phyloP scores from a whole-genome alignment of 2,329 filamentous ascomycete genomes.

The Clarireedia monteithiana region DNA sequence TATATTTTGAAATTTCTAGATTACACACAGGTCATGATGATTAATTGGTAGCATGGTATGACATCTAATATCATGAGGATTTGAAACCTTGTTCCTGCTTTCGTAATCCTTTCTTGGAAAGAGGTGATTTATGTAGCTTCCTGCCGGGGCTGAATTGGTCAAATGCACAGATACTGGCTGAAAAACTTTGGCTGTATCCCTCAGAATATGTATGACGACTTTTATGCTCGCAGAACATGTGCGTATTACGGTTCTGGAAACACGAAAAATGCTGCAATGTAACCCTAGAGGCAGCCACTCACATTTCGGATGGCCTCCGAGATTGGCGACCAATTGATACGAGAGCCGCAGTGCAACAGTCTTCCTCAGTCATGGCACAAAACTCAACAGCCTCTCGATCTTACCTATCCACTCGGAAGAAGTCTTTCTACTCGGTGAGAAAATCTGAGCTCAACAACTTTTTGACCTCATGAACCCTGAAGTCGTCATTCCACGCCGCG shows the following conservation, averaged over 20 bases:
- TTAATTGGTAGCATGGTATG: neutral
- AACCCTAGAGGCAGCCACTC: neutral
- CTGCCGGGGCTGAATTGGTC: too few species aligned
- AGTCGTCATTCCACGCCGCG: too few species aligned
- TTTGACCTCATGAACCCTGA: too few species aligned
- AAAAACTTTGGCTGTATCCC: too few species aligned
- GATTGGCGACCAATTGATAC: neutral
- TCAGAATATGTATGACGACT: too few species aligned
- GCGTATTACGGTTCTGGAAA: neutral
- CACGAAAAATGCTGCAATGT: neutral
- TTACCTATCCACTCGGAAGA: neutral
- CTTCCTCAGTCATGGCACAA: neutral
- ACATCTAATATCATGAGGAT: neutral
- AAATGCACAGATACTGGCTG: too few species aligned
- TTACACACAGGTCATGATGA: neutral
- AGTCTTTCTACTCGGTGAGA: too few species aligned
- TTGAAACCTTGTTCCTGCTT: conserved; percentile 1
- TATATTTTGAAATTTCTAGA: neutral
- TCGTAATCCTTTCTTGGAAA: neutral
- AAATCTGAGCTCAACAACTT: too few species aligned
- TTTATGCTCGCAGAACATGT: neutral
- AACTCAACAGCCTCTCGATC: neutral
- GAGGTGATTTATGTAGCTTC: neutral
- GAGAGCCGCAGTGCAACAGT: neutral
- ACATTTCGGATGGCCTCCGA: neutral